Conservation (phyloP, 306 rosid genomes). For the Cucurbita pepo region DNA sequence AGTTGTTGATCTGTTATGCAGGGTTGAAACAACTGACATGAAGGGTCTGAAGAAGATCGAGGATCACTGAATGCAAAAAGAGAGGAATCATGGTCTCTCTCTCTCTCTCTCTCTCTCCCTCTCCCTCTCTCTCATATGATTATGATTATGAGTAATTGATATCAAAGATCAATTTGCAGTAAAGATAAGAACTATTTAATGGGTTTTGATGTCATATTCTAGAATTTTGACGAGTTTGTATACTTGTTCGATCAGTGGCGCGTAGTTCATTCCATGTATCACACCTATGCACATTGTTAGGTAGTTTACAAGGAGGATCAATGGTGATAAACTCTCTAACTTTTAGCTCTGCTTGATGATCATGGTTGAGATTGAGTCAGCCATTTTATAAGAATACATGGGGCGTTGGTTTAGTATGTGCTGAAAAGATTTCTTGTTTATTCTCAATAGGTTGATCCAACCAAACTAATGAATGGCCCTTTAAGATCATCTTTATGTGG, state of each 20-base stretch:
- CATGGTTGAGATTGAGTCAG: neutral
- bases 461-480: neutral
- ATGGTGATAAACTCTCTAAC: neutral
- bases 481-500: neutral
- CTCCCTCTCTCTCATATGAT: too few relatives aligned
- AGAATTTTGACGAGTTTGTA: conserved; percentile 5
- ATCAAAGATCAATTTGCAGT: neutral
- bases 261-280: neutral
- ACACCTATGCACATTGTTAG: neutral
- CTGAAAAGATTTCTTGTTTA: neutral
- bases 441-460: neutral
- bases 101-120: neutral
- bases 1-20: conserved; percentile 20
- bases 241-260: neutral
- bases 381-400: neutral
- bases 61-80: conserved; percentile 23
- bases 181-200: neutral
- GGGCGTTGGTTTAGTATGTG: neutral
- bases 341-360: neutral
- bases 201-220: neutral
- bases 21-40: conserved; percentile 97
- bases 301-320: neutral
- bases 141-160: neutral
- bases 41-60: conserved; percentile 96
- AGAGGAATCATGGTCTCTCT: neutral